phyloP scores from a whole-genome alignment of 2,329 filamentous ascomycete species.

The Fusarium siculi region DNA sequence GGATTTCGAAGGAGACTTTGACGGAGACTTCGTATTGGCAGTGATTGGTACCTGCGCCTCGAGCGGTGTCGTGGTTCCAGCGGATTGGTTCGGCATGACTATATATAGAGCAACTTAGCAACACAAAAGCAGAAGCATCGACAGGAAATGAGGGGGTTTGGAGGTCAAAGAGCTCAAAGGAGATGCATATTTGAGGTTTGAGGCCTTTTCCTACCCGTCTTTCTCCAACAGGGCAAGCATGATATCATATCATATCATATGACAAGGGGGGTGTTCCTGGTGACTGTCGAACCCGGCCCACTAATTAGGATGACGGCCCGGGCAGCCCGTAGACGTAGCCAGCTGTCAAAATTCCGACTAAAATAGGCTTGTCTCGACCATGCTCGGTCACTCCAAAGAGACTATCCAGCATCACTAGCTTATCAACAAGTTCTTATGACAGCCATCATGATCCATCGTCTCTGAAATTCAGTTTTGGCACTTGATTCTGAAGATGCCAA shows the following conservation, averaged over 20 bases:
- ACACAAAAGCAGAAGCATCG: too few species aligned
- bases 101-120: too few species aligned
- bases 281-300: neutral
- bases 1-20: neutral
- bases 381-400: too few species aligned
- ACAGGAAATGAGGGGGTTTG: too few species aligned
- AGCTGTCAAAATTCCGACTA: neutral
- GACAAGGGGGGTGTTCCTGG: neutral
- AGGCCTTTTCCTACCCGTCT: neutral
- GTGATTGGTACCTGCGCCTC: accelerated
- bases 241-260: neutral
- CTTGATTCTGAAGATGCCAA: too few species aligned
- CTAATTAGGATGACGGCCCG: neutral
- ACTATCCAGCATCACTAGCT: too few species aligned
- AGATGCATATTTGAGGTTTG: accelerated
- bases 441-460: too few species aligned
- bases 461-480: too few species aligned
- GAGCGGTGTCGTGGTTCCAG: accelerated
- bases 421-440: too few species aligned
- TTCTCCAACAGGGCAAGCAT: neutral
- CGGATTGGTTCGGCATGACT: neutral
- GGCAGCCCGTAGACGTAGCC: neutral
- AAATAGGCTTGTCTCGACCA: neutral
- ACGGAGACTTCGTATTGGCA: accelerated
- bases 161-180: too few species aligned